These are phyloP conservation scores for Graphilbum fragrans DNA, from an alignment of 2,329 filamentous ascomycete genomes.

Conservation along the genomic window DNA sequence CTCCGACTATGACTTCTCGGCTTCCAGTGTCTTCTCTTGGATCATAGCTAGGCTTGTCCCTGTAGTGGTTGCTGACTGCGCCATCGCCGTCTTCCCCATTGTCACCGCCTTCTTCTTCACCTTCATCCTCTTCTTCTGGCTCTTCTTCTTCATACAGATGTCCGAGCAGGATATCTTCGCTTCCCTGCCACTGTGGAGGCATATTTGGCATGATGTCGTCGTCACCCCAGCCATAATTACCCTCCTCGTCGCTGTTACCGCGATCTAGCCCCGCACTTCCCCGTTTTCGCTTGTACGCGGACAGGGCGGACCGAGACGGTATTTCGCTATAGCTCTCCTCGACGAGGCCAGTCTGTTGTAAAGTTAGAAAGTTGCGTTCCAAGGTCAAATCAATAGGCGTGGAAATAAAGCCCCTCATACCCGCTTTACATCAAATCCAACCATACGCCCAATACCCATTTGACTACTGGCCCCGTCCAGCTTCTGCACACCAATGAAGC, in stretches of 20 bases:
- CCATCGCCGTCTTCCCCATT: background rate
- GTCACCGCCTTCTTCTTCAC: background rate
- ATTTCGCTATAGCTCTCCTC: conserved; percentile 29
- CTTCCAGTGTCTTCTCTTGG: background rate
- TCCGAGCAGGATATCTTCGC: conserved; percentile 48
- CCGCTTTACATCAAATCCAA: conserved; percentile 35
- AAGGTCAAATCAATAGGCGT: conserved; percentile 1
- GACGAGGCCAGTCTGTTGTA: conserved; percentile 2
- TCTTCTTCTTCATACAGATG: conserved; percentile 7
- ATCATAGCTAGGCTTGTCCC: background rate
- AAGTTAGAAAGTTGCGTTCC: background rate
- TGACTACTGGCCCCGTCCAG: conserved; percentile 37
- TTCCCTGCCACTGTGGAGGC: conserved; percentile 57
- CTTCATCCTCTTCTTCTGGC: conserved; percentile 5
- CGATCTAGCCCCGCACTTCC: conserved; percentile 41
- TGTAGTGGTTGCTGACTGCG: background rate
- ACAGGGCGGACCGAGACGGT: conserved; percentile 12
- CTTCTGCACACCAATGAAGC: conserved; percentile 55
- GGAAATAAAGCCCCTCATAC: conserved; percentile 31
- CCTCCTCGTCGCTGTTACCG: conserved; percentile 51
- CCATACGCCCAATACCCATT: conserved; percentile 27
- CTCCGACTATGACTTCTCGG: background rate
- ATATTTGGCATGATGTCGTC: conserved; percentile 49
- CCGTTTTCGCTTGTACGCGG: conserved; percentile 51
- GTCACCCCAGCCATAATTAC: conserved; percentile 63